phyloP scores from a whole-genome alignment of 1,284 basidiomycete species.

The Veloboletus limbatus region DNA sequence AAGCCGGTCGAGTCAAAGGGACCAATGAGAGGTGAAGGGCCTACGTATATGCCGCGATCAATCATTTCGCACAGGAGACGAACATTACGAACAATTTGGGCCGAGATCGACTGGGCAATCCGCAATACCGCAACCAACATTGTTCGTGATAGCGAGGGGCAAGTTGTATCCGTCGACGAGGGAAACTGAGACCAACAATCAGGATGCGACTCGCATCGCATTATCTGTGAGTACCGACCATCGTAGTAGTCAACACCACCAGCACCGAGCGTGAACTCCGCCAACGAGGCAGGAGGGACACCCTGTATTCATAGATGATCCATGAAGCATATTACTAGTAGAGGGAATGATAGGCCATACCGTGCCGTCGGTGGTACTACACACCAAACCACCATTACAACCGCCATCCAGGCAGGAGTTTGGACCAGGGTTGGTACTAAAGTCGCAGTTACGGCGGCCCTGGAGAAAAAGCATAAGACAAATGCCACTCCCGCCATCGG shows the following conservation, averaged over 20 bases:
- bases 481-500: neutral
- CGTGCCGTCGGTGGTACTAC: slow-evolving; percentile 46
- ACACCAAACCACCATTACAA: slow-evolving; percentile 56
- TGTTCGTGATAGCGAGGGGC: slow-evolving; percentile 43
- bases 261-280: slow-evolving; percentile 50
- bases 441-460: slow-evolving; percentile 41
- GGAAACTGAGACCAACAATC: slow-evolving; percentile 29
- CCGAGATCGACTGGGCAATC: slow-evolving; percentile 45
- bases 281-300: slow-evolving; percentile 59
- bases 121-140: slow-evolving; percentile 38
- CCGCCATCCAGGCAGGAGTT: slow-evolving; percentile 55
- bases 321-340: neutral
- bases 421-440: slow-evolving; percentile 42
- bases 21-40: slow-evolving; percentile 42
- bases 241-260: slow-evolving; percentile 27
- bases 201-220: neutral
- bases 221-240: slow-evolving; percentile 13
- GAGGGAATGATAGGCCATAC: slow-evolving; percentile 30
- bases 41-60: slow-evolving; percentile 23
- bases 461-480: slow-evolving; percentile 9
- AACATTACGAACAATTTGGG: slow-evolving; percentile 35
- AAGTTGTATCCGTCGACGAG: slow-evolving; percentile 50
- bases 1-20: slow-evolving; percentile 42
- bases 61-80: neutral
- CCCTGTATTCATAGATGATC: slow-evolving; percentile 34